Evolutionary conservation across 345 rosid species (phyloP).

Genomic region (Streptanthus diversifolius): DNA sequence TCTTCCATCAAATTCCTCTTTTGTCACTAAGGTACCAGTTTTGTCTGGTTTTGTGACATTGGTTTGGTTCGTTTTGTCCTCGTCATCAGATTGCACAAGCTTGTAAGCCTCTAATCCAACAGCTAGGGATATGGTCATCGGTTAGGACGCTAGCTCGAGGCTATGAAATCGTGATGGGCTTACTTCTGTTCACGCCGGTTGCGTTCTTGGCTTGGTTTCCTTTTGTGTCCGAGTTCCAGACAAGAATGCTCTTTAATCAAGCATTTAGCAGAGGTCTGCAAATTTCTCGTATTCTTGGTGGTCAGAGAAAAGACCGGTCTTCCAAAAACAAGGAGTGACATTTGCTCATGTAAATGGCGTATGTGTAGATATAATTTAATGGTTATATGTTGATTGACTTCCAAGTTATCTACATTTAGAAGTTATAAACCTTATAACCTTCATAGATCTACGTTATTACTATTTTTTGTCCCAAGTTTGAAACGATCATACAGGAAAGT

Average conservation of each 20-base stretch:
- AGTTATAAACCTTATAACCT: not conserved
- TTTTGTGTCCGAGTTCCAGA: constrained; percentile 81
- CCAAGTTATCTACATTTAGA: constrained; percentile 2
- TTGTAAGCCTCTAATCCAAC: constrained; percentile 54
- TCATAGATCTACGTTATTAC: not conserved
- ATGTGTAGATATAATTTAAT: not conserved
- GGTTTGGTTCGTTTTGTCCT: not conserved
- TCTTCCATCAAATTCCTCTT: not conserved
- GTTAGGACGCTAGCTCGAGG: constrained; percentile 67
- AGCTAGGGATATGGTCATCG: constrained; percentile 65
- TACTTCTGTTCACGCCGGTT: constrained; percentile 75
- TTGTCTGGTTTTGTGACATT: not conserved
- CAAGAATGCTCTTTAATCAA: constrained; percentile 90
- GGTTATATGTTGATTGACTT: not conserved
- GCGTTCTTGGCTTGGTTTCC: constrained; percentile 96
- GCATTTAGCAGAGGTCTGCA: constrained; percentile 93
- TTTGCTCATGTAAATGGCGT: not conserved
- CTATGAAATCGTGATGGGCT: constrained; percentile 68
- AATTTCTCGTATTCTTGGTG: constrained; percentile 85
- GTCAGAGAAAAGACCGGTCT: constrained; percentile 62
- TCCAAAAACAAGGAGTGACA: constrained; percentile 56
- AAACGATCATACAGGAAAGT: not conserved
- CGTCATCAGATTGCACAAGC: constrained; percentile 75
- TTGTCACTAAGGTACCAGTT: not conserved
- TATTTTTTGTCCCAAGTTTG: not conserved